Conservation (phyloP, 768 basidiomycete genomes). For the Hericium rajendrae region DNA sequence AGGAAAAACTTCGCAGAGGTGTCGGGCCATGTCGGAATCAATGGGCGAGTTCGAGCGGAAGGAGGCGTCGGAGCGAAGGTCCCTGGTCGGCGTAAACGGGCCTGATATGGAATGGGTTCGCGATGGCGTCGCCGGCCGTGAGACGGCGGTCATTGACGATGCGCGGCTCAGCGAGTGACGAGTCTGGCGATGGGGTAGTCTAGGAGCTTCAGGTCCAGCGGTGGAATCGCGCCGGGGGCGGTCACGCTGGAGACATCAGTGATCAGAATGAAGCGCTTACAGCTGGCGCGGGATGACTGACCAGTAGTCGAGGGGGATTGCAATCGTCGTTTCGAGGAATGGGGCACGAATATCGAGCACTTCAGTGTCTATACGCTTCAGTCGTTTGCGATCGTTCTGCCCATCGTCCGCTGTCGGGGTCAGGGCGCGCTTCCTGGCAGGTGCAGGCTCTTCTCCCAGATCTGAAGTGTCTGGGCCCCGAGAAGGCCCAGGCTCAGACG, state of each 20-base stretch:
- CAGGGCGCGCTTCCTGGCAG: background rate
- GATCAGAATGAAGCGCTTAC: background rate
- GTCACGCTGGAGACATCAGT: background rate
- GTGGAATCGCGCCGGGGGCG: background rate
- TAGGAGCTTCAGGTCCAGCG: background rate
- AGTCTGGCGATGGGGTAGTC: slow-evolving; percentile 1
- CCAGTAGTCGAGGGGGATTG: background rate
- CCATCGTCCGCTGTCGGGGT: background rate
- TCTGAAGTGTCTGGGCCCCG: background rate
- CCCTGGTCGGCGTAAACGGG: background rate
- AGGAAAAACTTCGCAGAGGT: slow-evolving; percentile 8
- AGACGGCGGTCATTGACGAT: background rate
- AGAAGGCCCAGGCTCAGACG: background rate
- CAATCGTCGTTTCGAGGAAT: background rate
- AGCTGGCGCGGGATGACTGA: background rate
- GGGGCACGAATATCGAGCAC: background rate
- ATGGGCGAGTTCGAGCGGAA: slow-evolving; percentile 9
- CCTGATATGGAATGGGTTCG: background rate
- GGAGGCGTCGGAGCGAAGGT: background rate
- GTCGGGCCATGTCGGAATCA: slow-evolving; percentile 1
- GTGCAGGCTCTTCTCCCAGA: background rate
- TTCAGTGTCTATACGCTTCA: background rate
- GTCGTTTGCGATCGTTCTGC: background rate
- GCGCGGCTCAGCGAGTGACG: slow-evolving; percentile 1
- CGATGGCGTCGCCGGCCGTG: background rate